Evolutionary conservation across 768 basidiomycete genomes (phyloP), one percentile per base, ranked within the genome.

Genomic region (Lactarius vividus): DNA sequence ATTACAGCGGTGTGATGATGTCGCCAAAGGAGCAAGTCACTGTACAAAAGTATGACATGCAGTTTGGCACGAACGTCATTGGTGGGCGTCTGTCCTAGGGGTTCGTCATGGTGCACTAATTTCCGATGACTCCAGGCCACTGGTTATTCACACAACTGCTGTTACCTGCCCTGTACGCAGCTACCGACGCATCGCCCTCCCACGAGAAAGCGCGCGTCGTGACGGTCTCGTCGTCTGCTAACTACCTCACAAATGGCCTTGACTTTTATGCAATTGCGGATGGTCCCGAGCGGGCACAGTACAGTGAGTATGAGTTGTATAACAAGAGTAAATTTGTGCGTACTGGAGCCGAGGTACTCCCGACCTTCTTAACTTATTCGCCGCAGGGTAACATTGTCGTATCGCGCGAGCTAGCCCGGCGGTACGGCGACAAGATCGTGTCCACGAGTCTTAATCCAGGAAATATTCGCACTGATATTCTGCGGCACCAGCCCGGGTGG

Each of bases 71-170:
- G 2, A 86, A 86, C 67, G 82, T 83, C 35, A 67, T 85, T 10
- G 84, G 84, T 80, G 63, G 26, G 73, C 10, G 10, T 10, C 33
- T 61, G 35, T 35, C 33, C 20, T 29, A 20, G 28, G 20, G 2
- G n/a, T 39, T 57, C 15, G 2, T 57, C 11, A 18, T 8, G 33
- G 33, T 33, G 33, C 33, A 28, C 42, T 49, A 23, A 37, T 64
- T 49, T 31, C 7, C 1, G 9, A 28, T 8, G 13, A 13, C 46
- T 18, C 37, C 66, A 85, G 86, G 88, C 3, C 88, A 85, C 71
- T 86, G 81, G 71, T 81, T 84, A 70, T 79, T 90, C 63, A 88
- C 86, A 4, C 77, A 77, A 54, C 77, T 82, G 10, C 79, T 88
- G 53, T 75, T 86, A 29, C 84, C 84, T 7, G 76, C 76, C 3